Percentiles rank a stretch among this genome's conserved stretches.
These are phyloP conservation scores for Exophiala alcalophila DNA, from an alignment of 2,329 filamentous ascomycete genomes.

Conservation along the genomic window DNA sequence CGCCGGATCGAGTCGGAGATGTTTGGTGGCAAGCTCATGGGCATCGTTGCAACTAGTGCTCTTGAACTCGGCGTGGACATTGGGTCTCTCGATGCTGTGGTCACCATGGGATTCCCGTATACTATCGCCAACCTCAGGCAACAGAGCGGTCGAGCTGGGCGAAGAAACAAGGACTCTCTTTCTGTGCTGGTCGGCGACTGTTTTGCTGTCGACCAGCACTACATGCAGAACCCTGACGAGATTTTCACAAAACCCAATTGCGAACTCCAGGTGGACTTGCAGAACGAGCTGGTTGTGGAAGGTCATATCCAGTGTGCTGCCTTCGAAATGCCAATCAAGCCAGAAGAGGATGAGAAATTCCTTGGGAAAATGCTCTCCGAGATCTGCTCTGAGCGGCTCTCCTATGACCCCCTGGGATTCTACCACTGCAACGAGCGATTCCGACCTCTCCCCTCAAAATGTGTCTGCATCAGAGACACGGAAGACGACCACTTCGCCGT, in stretches of 20 bases:
- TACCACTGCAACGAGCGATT: slow-evolving; percentile 90
- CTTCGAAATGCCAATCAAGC: slow-evolving; percentile 87
- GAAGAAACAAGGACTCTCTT: slow-evolving; percentile 88
- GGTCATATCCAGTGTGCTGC: slow-evolving; percentile 95
- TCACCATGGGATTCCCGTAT: slow-evolving; percentile 93
- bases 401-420: slow-evolving; percentile 72
- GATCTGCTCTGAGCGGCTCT: slow-evolving; percentile 70
- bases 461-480: slow-evolving; percentile 83
- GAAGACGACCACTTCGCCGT: slow-evolving; percentile 93
- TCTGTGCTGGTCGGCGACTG: slow-evolving; percentile 85
- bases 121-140: slow-evolving; percentile 92
- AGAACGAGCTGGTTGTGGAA: slow-evolving; percentile 86
- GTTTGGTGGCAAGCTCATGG: slow-evolving; percentile 91
- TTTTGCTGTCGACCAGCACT: slow-evolving; percentile 89
- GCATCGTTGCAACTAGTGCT: slow-evolving; percentile 90
- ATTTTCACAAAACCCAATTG: slow-evolving; percentile 87
- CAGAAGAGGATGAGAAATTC: slow-evolving; percentile 70
- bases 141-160: slow-evolving; percentile 87
- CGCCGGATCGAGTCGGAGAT: slow-evolving; percentile 88
- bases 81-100: slow-evolving; percentile 85
- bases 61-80: slow-evolving; percentile 95
- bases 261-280: slow-evolving; percentile 84
- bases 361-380: slow-evolving; percentile 71
- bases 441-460: slow-evolving; percentile 75
- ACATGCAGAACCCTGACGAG: slow-evolving; percentile 94